Conservation (phyloP, 768 basidiomycete genomes). For the Leccinellum albellum region DNA sequence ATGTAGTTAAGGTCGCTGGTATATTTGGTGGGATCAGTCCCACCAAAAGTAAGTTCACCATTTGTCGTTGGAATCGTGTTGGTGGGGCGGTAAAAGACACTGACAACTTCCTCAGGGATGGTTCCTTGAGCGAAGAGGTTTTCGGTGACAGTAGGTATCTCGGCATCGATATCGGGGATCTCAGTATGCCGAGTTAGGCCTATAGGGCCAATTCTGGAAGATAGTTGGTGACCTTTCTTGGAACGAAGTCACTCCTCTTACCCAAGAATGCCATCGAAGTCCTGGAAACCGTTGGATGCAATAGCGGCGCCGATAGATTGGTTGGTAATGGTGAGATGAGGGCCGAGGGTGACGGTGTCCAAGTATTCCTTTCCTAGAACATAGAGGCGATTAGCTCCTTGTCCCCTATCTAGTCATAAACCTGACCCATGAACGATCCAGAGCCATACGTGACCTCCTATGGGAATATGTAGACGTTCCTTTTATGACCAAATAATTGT, state of each 20-base stretch:
- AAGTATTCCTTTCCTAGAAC: constrained; percentile 40
- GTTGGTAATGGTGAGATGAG: constrained; percentile 43
- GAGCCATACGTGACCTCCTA: constrained; percentile 58
- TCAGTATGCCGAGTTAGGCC: constrained; percentile 45
- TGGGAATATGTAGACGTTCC: background rate
- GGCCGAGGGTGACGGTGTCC: constrained; percentile 53
- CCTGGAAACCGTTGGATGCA: constrained; percentile 38
- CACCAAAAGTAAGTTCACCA: constrained; percentile 57
- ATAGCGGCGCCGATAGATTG: constrained; percentile 68
- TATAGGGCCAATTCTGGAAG: constrained; percentile 54
- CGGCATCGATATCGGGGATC: background rate
- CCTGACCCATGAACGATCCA: constrained; percentile 52
- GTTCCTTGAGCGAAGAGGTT: constrained; percentile 43
- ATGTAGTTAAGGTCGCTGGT: constrained; percentile 41
- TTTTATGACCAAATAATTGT: background rate
- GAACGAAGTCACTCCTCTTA: constrained; percentile 24
- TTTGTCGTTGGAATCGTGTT: constrained; percentile 29
- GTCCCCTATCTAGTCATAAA: background rate
- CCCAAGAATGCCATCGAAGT: constrained; percentile 66
- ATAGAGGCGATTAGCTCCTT: background rate
- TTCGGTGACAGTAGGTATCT: constrained; percentile 55
- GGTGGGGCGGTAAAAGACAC: constrained; percentile 52
- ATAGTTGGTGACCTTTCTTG: background rate
- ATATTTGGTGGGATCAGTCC: constrained; percentile 21
- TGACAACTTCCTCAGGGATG: constrained; percentile 40